phyloP scores from a whole-genome alignment of 805 yeast species.

The Priceomyces castillae region DNA sequence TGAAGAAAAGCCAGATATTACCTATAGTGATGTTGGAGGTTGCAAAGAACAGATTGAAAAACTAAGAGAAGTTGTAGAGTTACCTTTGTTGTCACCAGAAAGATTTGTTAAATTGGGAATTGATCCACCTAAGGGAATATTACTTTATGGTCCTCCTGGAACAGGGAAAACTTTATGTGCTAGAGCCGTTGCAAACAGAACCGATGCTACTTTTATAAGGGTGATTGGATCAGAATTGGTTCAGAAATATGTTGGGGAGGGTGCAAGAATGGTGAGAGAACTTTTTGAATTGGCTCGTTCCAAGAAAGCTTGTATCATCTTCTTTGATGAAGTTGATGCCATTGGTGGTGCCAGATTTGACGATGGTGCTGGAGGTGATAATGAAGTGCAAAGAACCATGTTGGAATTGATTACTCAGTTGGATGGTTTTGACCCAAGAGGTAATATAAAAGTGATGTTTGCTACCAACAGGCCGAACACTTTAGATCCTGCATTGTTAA shows the following conservation, averaged over 20 bases:
- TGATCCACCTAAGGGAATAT: constrained; percentile 98
- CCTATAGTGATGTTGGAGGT: constrained; percentile 98
- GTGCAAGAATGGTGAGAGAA: constrained; percentile 99
- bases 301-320: constrained; percentile 95
- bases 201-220: constrained; percentile 97
- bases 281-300: constrained; percentile 98
- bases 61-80: constrained; percentile 91
- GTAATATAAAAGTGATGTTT: constrained; percentile 98
- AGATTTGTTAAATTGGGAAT: constrained; percentile 95
- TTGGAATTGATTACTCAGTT: constrained; percentile 95
- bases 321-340: constrained; percentile 98
- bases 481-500: constrained; percentile 91
- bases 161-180: constrained; percentile 99
- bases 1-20: constrained; percentile 98
- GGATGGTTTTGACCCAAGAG: constrained; percentile 98
- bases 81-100: constrained; percentile 92
- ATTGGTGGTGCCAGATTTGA: constrained; percentile 99
- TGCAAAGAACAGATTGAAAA: constrained; percentile 98
- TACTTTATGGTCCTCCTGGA: constrained; percentile 97
- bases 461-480: constrained; percentile 99
- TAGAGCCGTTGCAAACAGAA: constrained; percentile 97
- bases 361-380: constrained; percentile 99
- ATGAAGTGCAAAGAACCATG: constrained; percentile 99
- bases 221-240: constrained; percentile 98
- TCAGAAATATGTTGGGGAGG: constrained; percentile 98